A percentile compares a stretch with the other conserved stretches of the same genome.
phyloP scores from a whole-genome alignment of 768 basidiomycete species.

The Pleurotus tuoliensis region DNA sequence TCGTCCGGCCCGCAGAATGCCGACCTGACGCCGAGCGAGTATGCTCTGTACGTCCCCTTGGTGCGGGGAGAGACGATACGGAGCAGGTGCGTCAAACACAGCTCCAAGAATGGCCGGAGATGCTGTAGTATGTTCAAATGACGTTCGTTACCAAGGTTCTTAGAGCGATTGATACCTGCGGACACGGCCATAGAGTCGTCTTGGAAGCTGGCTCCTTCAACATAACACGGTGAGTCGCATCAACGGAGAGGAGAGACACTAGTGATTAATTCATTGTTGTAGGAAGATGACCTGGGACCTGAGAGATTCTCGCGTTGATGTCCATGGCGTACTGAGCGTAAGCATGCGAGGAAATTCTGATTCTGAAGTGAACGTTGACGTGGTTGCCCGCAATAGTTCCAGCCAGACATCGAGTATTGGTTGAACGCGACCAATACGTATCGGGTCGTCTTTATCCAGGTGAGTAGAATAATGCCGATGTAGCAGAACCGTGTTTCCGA shows the following conservation, averaged over 20 bases:
- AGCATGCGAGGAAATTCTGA: constrained; percentile 9
- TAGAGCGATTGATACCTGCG: constrained; percentile 44
- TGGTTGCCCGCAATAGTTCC: constrained; percentile 34
- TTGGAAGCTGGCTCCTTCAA: constrained; percentile 45
- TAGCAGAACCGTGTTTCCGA: neutral
- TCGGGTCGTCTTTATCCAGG: constrained; percentile 61
- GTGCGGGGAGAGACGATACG: constrained; percentile 35
- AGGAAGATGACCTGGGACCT: constrained; percentile 57
- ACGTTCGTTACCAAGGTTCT: constrained; percentile 32
- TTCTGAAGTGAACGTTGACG: neutral
- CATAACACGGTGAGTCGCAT: constrained; percentile 39
- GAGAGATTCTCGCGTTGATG: constrained; percentile 35
- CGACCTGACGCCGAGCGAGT: neutral
- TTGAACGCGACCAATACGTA: constrained; percentile 51
- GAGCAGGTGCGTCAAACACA: constrained; percentile 23
- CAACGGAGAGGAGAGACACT: neutral
- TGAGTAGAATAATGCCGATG: constrained; percentile 11
- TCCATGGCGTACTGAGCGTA: constrained; percentile 43
- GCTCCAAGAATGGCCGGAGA: neutral
- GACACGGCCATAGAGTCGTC: constrained; percentile 40
- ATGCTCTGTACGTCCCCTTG: constrained; percentile 30
- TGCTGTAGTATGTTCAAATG: neutral
- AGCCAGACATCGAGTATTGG: constrained; percentile 53
- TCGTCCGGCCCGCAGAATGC: too few relatives aligned
- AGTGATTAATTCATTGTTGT: neutral